phyloP scores from a whole-genome alignment of 1,284 basidiomycete species.

The Puccinia novopanici region DNA sequence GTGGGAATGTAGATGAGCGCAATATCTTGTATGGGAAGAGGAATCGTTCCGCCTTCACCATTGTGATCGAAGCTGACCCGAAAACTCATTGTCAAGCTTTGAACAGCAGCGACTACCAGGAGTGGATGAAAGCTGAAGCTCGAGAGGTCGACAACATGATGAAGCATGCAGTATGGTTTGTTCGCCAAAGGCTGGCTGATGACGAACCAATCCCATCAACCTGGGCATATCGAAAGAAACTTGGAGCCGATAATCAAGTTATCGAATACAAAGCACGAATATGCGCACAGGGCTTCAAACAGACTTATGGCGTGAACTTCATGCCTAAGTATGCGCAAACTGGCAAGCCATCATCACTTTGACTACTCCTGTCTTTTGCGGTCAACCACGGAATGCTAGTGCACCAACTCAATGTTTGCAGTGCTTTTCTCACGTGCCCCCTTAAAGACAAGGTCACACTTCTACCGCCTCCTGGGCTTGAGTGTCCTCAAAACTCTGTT shows the following conservation, averaged over 20 bases:
- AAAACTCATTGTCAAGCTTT: too few species aligned
- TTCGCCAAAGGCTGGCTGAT: neutral
- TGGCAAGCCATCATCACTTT: neutral
- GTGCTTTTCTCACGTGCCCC: neutral
- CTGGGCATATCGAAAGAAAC: too few species aligned
- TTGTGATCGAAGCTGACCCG: too few species aligned
- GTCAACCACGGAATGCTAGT: neutral
- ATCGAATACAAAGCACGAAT: neutral
- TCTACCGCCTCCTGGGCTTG: neutral
- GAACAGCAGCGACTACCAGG: too few species aligned
- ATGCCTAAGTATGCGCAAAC: neutral
- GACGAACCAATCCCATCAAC: neutral
- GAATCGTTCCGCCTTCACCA: too few species aligned
- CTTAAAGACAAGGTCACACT: neutral
- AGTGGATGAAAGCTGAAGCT: neutral
- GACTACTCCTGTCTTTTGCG: neutral
- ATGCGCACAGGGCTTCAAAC: neutral
- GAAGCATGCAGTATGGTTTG: neutral
- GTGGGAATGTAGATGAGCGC: too few species aligned
- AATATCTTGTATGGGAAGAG: too few species aligned
- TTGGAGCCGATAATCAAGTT: neutral
- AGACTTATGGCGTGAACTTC: neutral
- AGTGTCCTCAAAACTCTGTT: neutral
- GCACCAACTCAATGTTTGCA: neutral
- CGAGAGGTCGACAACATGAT: neutral